Evolutionary conservation across 305 asterid species (phyloP).

Genomic region (Solanum hybrid): DNA sequence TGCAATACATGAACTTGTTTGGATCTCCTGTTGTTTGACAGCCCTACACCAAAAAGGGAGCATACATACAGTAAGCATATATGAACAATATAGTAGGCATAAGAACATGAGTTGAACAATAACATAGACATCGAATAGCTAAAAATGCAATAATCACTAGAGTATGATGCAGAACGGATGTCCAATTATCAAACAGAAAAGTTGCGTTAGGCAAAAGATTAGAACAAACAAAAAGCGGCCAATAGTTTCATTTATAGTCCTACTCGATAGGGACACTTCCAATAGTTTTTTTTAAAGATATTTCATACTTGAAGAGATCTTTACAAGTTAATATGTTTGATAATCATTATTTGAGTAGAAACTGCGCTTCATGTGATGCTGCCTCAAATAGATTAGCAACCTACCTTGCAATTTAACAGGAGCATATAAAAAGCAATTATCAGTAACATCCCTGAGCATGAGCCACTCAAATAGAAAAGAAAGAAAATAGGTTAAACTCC

Average conservation of each 20-base stretch:
- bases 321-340: not conserved
- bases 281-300: not conserved
- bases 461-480: not conserved
- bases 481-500: not conserved
- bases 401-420: not conserved
- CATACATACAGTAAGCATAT: not conserved
- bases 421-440: not conserved
- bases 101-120: not conserved
- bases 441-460: not conserved
- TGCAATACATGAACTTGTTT: constrained; percentile 86
- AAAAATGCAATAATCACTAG: not conserved
- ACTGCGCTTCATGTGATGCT: not conserved
- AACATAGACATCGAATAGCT: not conserved
- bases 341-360: not conserved
- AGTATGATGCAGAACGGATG: not conserved
- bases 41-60: constrained; percentile 38
- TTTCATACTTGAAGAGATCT: not conserved
- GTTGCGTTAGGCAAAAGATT: not conserved
- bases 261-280: not conserved
- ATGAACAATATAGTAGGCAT: not conserved
- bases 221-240: not conserved
- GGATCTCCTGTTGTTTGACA: constrained; percentile 94
- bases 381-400: not conserved
- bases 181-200: not conserved
- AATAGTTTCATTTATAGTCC: not conserved